These are phyloP conservation scores for Wallemia hederae DNA, from an alignment of 1,284 basidiomycete genomes.

Conservation along the genomic window DNA sequence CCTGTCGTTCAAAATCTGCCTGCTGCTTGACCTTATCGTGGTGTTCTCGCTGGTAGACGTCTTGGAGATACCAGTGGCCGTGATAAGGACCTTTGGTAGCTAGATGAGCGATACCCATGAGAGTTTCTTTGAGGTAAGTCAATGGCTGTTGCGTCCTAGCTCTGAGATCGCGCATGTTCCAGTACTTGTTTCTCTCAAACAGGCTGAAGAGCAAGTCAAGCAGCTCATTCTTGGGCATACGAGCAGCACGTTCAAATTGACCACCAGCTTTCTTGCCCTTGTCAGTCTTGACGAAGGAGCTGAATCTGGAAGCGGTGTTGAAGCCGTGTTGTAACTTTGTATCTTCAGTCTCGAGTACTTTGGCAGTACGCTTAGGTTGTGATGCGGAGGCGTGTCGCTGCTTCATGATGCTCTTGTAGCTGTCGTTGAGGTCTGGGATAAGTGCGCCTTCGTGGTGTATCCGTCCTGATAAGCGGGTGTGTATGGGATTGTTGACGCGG, in stretches of 20 bases:
- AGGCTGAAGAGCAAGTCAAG: conserved; percentile 52
- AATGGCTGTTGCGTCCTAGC: conserved; percentile 71
- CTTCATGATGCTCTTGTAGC: conserved; percentile 19
- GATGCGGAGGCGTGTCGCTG: conserved; percentile 17
- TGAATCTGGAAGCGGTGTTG: conserved; percentile 9
- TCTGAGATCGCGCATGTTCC: conserved; percentile 51
- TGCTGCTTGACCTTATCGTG: not conserved
- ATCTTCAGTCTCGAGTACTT: conserved; percentile 16
- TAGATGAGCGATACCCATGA: conserved; percentile 36
- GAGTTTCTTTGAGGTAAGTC: conserved; percentile 59
- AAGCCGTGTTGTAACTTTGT: conserved; percentile 13
- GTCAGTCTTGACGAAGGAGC: conserved; percentile 11
- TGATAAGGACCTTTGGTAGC: not conserved
- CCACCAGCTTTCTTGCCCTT: conserved; percentile 26
- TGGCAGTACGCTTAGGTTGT: conserved; percentile 18
- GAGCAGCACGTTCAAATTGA: conserved; percentile 55
- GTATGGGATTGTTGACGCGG: not conserved
- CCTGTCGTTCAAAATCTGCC: not conserved
- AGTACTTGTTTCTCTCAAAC: conserved; percentile 50
- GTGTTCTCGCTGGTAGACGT: not conserved
- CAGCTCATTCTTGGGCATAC: conserved; percentile 64
- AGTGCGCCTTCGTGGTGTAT: conserved; percentile 16
- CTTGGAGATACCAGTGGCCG: not conserved
- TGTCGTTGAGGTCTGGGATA: conserved; percentile 13
- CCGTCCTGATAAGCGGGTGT: conserved; percentile 8